Conservation (phyloP, 805 yeast species). For the Myxozyma monticola region DNA sequence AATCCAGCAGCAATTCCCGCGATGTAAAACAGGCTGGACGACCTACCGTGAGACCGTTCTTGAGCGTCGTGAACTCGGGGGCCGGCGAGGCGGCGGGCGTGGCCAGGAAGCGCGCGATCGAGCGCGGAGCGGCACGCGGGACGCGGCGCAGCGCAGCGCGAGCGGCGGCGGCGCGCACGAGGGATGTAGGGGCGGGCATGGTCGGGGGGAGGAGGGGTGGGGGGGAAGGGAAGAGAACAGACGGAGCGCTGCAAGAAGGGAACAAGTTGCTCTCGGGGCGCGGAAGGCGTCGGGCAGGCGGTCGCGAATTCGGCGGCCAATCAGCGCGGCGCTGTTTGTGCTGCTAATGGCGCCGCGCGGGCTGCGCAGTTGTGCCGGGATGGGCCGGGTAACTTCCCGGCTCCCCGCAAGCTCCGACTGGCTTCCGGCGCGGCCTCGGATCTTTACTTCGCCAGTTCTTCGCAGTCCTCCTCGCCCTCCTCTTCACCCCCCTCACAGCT, state of each 20-base stretch:
- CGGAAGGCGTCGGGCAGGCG: too few relatives aligned
- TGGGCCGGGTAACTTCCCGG: slow-evolving; percentile 6
- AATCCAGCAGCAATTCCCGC: too few relatives aligned
- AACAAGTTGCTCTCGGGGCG: slow-evolving; percentile 3
- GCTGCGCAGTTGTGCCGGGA: slow-evolving; percentile 3
- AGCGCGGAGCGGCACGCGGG: slow-evolving; percentile 9
- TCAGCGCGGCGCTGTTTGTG: slow-evolving; percentile 15
- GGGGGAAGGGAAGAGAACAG: neutral
- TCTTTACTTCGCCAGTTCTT: neutral
- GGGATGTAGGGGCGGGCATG: slow-evolving; percentile 30
- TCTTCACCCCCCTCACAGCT: neutral
- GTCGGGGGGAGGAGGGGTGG: slow-evolving; percentile 4
- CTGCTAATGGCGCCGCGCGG: neutral
- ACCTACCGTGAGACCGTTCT: slow-evolving; percentile 85
- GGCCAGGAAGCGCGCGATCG: slow-evolving; percentile 29
- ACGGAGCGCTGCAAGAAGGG: slow-evolving; percentile 1
- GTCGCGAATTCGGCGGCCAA: slow-evolving; percentile 17
- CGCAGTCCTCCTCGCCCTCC: neutral
- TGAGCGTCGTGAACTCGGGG: slow-evolving; percentile 68
- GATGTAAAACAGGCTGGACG: too few relatives aligned
- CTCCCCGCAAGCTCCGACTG: slow-evolving; percentile 7
- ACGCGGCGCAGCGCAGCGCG: slow-evolving; percentile 23
- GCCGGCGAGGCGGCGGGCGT: slow-evolving; percentile 41
- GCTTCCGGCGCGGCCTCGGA: slow-evolving; percentile 1
- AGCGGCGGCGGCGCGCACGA: slow-evolving; percentile 22